Conservation (phyloP, 495 filamentous ascomycete genomes). For the Penicillium riverlandense region DNA sequence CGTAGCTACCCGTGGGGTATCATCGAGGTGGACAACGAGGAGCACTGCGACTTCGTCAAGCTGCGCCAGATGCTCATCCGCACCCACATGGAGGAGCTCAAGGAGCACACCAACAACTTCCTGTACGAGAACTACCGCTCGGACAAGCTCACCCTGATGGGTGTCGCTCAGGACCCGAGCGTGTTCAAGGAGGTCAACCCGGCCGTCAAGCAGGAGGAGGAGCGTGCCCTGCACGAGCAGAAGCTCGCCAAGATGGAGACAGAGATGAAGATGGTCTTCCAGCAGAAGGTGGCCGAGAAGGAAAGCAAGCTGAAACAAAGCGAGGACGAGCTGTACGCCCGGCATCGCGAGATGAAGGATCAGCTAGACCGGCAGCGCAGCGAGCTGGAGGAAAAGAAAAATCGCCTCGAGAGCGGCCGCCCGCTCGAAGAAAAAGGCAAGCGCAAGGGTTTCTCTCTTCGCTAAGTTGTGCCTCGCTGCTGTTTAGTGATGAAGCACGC, state of each 20-base stretch:
- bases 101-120: slow-evolving; percentile 99
- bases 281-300: slow-evolving; percentile 99
- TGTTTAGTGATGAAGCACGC: slow-evolving; percentile 25
- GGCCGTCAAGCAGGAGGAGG: slow-evolving; percentile 99
- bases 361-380: slow-evolving; percentile 88
- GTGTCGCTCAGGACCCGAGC: slow-evolving; percentile 93
- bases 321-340: slow-evolving; percentile 96
- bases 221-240: slow-evolving; percentile 95
- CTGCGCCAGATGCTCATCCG: slow-evolving; percentile 99
- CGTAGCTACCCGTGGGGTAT: slow-evolving; percentile 97
- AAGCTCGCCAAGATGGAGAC: slow-evolving; percentile 99
- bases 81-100: slow-evolving; percentile 99
- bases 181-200: slow-evolving; percentile 99
- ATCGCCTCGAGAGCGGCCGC: slow-evolving; percentile 82
- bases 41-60: slow-evolving; percentile 99
- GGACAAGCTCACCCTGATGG: slow-evolving; percentile 97
- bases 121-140: slow-evolving; percentile 99
- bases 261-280: slow-evolving; percentile 99
- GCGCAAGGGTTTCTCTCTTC: slow-evolving; percentile 97
- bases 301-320: slow-evolving; percentile 98
- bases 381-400: slow-evolving; percentile 97
- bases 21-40: slow-evolving; percentile 99
- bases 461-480: slow-evolving; percentile 47
- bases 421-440: slow-evolving; percentile 91
- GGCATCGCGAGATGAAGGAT: slow-evolving; percentile 99